phyloP scores from a whole-genome alignment of 495 filamentous ascomycete species.

The Daldinia concentrica region DNA sequence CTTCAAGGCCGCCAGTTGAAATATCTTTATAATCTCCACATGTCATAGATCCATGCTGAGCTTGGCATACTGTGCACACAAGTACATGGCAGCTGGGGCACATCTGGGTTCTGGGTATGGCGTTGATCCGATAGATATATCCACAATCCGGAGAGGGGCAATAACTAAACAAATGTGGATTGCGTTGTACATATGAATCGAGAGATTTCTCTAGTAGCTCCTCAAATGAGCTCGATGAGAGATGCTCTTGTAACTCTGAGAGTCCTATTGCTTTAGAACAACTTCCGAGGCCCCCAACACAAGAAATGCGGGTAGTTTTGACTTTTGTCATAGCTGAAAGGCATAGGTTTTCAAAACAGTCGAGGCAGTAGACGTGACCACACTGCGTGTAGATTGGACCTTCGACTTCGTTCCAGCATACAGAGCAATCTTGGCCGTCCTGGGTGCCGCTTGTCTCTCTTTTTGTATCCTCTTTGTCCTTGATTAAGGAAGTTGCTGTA shows the following conservation, averaged over 20 bases:
- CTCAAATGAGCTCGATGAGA: constrained; percentile 52
- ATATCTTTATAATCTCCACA: constrained; percentile 52
- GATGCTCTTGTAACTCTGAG: constrained; percentile 47
- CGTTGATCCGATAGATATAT: constrained; percentile 51
- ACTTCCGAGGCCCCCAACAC: constrained; percentile 39
- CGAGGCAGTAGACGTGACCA: constrained; percentile 56
- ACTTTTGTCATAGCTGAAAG: constrained; percentile 32
- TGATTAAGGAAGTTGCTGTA: constrained; percentile 23
- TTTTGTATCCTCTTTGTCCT: neutral
- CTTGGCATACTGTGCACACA: constrained; percentile 54
- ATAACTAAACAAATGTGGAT: constrained; percentile 47
- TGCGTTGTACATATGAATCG: constrained; percentile 47
- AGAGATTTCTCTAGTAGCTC: constrained; percentile 52
- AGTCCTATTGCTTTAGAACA: constrained; percentile 47
- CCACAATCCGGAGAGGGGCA: constrained; percentile 56
- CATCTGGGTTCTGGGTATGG: constrained; percentile 35
- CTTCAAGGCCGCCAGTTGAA: constrained; percentile 41
- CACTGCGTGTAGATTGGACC: constrained; percentile 52
- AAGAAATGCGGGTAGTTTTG: constrained; percentile 41
- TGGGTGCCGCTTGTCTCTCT: neutral
- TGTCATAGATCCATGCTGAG: constrained; percentile 47
- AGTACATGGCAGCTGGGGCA: constrained; percentile 51
- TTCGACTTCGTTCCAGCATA: constrained; percentile 55
- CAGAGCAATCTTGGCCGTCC: constrained; percentile 44
- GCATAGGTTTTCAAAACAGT: constrained; percentile 55